A percentile compares a stretch with the other conserved stretches of the same genome.
phyloP scores from a whole-genome alignment of 768 basidiomycete species.

The Termitomyces sp. region DNA sequence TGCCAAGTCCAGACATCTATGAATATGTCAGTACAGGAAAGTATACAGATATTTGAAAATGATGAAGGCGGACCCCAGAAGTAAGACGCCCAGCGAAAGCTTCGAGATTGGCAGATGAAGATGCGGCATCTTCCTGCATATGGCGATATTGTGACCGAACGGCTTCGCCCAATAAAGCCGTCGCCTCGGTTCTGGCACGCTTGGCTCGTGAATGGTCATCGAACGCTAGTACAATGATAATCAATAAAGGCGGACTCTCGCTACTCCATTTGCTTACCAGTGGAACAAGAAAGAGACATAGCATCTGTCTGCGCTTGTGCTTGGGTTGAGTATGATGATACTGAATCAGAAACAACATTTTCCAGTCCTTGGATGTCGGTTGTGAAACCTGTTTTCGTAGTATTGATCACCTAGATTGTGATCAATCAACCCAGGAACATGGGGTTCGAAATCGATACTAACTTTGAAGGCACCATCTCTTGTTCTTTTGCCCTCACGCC shows the following conservation, averaged over 20 bases:
- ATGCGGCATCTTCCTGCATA: conserved; percentile 47
- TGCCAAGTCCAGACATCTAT: conserved; percentile 40
- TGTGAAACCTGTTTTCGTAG: conserved; percentile 36
- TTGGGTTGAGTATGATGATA: conserved; percentile 48
- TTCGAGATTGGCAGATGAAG: conserved; percentile 41
- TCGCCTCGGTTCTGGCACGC: conserved; percentile 62
- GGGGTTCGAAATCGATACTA: conserved; percentile 1
- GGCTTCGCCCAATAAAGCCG: conserved; percentile 43
- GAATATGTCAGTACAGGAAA: conserved; percentile 2
- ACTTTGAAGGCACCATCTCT: conserved; percentile 64
- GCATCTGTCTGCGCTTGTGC: conserved; percentile 45
- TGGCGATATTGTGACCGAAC: conserved; percentile 49
- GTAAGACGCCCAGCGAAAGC: conserved; percentile 28
- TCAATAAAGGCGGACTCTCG: neutral
- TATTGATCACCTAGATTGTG: conserved; percentile 35
- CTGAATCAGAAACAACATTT: conserved; percentile 39
- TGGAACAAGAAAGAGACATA: conserved; percentile 38
- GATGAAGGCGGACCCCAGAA: conserved; percentile 44
- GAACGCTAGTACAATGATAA: conserved; percentile 38
- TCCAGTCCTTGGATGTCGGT: conserved; percentile 44
- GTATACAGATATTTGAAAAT: neutral
- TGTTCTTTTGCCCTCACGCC: conserved; percentile 48
- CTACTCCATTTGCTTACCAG: conserved; percentile 30
- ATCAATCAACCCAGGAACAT: conserved; percentile 1
- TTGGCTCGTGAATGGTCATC: conserved; percentile 63